Evolutionary conservation across 345 rosid genomes (phyloP), one percentile per base, ranked within the genome.

Genomic region (Passiflora organensis): DNA sequence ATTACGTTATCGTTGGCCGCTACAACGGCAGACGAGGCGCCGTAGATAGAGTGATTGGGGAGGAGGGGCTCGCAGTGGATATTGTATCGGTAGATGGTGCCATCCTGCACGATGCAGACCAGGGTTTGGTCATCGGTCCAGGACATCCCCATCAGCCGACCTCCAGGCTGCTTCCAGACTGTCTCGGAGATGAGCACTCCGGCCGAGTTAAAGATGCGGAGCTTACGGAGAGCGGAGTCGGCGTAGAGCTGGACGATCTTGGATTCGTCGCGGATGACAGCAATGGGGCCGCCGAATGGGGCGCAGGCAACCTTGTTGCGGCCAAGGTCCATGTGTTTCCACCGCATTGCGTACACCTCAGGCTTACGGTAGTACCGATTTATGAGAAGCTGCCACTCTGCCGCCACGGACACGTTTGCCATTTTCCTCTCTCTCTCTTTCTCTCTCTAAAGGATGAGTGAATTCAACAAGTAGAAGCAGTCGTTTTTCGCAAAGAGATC

Each of bases 241-340:
- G 95, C 86, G 66, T 89, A 83, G 39, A 93, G 89, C 68, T 93
- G 99, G 32, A 93, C 99, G 64, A 93, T 93, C 86, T 93, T 93
- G 21, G 99, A 89, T 65, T 93, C 99, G 59, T 93, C 99, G 17
- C 97, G 86, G 76, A 93, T 93, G 18, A 89, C 79, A 34, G 99
- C 97, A 38, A 89, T 78, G 3, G 99, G 97, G 10, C 97, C 96
- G 12, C 99, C 96, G 63, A 74, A 93, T 0, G 96, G 83, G 6
- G 95, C 97, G 73, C 96, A 85, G 15, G 99, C 99, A 32, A 89
- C 89, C 69, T 83, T 93, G 80, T 93, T 84, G 24, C 95, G 95
- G 36, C 78, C 68, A 51, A 93, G 73, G 66, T 93, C 99, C 9
- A 93, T 77, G 77, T 86, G 78, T 34, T 76, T 93, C 99, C 99